Evolutionary conservation across 306 rosid genomes (phyloP), one percentile per base, ranked within the genome.

Genomic region (Vigna reflexopilosa): DNA sequence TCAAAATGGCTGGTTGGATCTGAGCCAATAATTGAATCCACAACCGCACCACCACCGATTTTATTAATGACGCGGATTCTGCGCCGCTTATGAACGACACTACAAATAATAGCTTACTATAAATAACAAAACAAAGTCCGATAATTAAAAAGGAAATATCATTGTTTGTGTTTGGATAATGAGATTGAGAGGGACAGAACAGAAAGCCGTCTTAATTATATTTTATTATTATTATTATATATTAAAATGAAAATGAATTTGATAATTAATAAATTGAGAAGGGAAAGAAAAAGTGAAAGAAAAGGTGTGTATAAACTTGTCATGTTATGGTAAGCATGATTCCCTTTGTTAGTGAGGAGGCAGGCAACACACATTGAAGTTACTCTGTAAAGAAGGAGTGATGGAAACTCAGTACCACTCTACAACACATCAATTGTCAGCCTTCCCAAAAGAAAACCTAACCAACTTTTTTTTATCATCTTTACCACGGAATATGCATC

Each of bases 301-400:
- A 86, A 89, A 89, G 77, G 36, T 66, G 58, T 86, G 80, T 34
- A 61, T 42, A 70, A 67, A 73, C 73, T 78, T 51, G 72, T 62
- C 72, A 71, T 50, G 56, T 55, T 28, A 67, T 76, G 45, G 75
- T 11, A 22, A 17, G 13, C 63, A 72, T 24, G 82, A 82, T 84
- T 62, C 77, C 77, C 34, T 75, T 56, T 82, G 84, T 75, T 85
- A 59, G 66, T 62, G 47, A 7, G 6, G 34, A 9, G 7, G 24
- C 63, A 52, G 77, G 47, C 87, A 72, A 65, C 20, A 49, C 24
- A 55, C 13, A 19, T 45, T 80, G 67, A 20, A 48, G 30, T 66
- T 36, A 50, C 9, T 50, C 58, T 45, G 11, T 50, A 65, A 64
- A 64, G 24, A 12, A 28, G 9, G 30, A 22, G 9, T 19, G 3